Conservation (phyloP, 169 alveolate species). For the Cryptosporidium andersoni region DNA sequence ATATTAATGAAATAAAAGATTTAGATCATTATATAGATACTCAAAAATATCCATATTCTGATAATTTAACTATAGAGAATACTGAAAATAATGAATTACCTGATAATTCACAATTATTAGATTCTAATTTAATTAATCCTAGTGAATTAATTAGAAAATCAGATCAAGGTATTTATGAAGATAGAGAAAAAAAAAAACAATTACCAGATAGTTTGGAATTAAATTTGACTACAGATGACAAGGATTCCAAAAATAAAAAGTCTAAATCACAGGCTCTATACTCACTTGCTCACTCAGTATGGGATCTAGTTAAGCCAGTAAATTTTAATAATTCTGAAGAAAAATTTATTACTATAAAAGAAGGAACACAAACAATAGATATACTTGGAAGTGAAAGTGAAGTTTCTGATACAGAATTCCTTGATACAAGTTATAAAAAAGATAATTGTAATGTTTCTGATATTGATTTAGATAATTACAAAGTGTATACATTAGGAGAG, state of each 20-base stretch:
- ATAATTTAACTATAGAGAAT: no score
- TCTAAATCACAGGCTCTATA: constrained; percentile 40
- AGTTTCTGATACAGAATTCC: not conserved
- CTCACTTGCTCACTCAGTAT: constrained; percentile 52
- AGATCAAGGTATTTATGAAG: no score
- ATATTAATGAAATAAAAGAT: no score
- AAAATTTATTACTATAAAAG: not conserved
- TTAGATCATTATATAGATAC: no score
- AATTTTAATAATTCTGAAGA: constrained; percentile 41
- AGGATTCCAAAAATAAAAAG: constrained; percentile 13
- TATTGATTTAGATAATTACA: not conserved
- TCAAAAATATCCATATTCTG: no score
- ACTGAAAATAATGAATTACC: no score
- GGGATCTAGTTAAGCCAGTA: constrained; percentile 61
- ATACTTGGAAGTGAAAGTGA: not conserved
- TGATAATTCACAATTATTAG: no score
- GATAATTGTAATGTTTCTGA: no score
- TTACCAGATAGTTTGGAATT: not conserved
- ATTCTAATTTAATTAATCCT: no score
- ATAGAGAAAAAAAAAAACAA: not conserved
- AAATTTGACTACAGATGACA: not conserved
- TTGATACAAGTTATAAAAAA: not conserved
- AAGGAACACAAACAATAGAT: not conserved
- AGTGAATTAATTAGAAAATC: no score
- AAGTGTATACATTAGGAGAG: not conserved